phyloP scores from a whole-genome alignment of 2,329 filamentous ascomycete species.

The Scedosporium boydii region DNA sequence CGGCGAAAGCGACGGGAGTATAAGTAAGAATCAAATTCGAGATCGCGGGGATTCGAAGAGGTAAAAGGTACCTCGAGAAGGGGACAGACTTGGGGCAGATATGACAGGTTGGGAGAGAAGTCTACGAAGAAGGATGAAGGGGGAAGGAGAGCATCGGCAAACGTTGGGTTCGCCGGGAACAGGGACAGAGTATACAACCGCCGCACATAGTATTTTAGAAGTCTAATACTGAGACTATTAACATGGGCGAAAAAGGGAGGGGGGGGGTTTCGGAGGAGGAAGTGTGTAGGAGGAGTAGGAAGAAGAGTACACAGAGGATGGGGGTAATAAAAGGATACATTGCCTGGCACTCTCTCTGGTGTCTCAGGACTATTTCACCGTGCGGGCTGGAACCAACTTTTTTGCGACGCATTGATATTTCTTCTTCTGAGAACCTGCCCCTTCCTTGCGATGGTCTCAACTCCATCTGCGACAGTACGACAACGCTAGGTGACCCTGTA shows the following conservation, averaged over 20 bases:
- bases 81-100: neutral
- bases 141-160: neutral
- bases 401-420: neutral
- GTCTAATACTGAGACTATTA: neutral
- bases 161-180: neutral
- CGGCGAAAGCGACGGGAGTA: neutral
- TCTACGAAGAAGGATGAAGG: neutral
- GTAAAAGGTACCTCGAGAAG: neutral
- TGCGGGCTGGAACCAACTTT: neutral
- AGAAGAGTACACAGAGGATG: neutral
- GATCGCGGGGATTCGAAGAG: neutral
- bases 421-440: neutral
- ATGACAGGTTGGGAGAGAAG: neutral
- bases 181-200: neutral
- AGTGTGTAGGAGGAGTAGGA: neutral
- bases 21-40: neutral
- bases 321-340: neutral
- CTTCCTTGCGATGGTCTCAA: neutral
- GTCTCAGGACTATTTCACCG: neutral
- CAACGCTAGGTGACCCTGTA: neutral
- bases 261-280: neutral
- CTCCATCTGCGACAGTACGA: neutral
- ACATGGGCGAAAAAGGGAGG: neutral
- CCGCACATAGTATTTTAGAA: neutral
- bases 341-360: neutral